A percentile compares a stretch with the other conserved stretches of the same genome.
Evolutionary conservation across 495 filamentous ascomycete species (phyloP).

Genomic region (Cryomyces antarcticus): DNA sequence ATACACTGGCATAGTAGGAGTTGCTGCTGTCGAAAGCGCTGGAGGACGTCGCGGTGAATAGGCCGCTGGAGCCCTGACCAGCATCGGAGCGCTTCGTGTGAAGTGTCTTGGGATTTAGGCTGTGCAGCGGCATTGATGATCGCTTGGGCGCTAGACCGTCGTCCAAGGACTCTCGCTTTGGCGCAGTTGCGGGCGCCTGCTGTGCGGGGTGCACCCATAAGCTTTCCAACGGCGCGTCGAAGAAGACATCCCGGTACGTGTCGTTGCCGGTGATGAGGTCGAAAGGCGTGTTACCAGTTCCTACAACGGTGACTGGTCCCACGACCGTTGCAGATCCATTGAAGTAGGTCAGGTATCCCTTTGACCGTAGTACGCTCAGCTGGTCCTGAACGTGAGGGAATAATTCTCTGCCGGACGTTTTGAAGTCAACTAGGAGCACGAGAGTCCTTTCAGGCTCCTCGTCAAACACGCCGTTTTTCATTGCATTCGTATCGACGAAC

Average conservation of each 20-base stretch:
- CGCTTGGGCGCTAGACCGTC: too few species aligned
- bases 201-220: too few species aligned
- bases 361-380: slow-evolving; percentile 10
- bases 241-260: slow-evolving; percentile 41
- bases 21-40: slow-evolving; percentile 24
- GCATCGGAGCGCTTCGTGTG: not conserved
- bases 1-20: slow-evolving; percentile 33
- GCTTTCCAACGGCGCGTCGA: slow-evolving; percentile 37
- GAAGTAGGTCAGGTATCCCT: slow-evolving; percentile 25
- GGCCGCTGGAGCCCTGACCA: slow-evolving; percentile 8
- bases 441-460: slow-evolving; percentile 13
- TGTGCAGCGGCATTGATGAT: not conserved
- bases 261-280: slow-evolving; percentile 28
- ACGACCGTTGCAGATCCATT: slow-evolving; percentile 24
- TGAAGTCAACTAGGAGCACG: slow-evolving; percentile 20
- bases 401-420: slow-evolving; percentile 11
- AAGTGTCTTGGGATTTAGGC: not conserved
- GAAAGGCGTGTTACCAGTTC: slow-evolving; percentile 60
- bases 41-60: not conserved
- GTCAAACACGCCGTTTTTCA: slow-evolving; percentile 15
- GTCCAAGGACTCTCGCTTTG: too few species aligned
- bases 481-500: slow-evolving; percentile 1
- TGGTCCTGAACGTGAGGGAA: slow-evolving; percentile 11
- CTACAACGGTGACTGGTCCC: slow-evolving; percentile 55
- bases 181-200: too few species aligned